Evolutionary conservation across 441 rosid species (phyloP), one percentile per base, ranked within the genome.

Genomic region (Macaranga tanarius): DNA sequence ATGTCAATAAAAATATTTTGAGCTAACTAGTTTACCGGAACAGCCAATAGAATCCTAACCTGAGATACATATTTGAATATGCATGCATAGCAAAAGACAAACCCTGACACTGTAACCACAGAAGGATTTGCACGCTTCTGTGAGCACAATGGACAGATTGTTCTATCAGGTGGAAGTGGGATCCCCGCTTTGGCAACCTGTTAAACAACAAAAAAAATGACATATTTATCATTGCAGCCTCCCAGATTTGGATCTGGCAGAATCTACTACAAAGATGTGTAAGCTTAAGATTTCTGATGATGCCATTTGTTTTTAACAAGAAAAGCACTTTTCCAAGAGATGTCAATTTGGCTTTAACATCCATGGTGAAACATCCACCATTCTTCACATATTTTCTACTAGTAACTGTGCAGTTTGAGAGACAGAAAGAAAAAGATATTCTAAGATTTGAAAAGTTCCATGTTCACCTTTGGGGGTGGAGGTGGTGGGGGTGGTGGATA

Each of bases 401-500:
- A 22, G 40, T 28, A 45, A 58, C 9, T 31, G 38, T 31, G 65
- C 65, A 61, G 45, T 11, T 15, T 13, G 55, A 52, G 15, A 6
- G 70, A 42, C 34, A 62, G 40, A 50, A 26, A 54, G 57, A 67
- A 56, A 62, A 15, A 69, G n/a, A 68, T 17, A 28, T 42, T 55
- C 19, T 38, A 72, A 23, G 42, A 31, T 25, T 31, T 22, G 40
- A 45, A 52, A 58, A 54, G 64, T 62, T 56, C 15, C 47, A 65
- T 69, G 59, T 70, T 81, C 83, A 95, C 99, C 97, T 84, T 88
- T 51, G 98, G 96, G 26, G 94, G 86, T 63, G 98, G 99, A 28
- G 99, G 99, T 0, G 99, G 99, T 7, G 99, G 98, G 0, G 99
- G 99, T 2, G 98, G 95, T 3, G 98, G 98, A 73, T 95, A 95